phyloP scores from a whole-genome alignment of 1,139 yeast species.

The Yamadazyma conglobata region DNA sequence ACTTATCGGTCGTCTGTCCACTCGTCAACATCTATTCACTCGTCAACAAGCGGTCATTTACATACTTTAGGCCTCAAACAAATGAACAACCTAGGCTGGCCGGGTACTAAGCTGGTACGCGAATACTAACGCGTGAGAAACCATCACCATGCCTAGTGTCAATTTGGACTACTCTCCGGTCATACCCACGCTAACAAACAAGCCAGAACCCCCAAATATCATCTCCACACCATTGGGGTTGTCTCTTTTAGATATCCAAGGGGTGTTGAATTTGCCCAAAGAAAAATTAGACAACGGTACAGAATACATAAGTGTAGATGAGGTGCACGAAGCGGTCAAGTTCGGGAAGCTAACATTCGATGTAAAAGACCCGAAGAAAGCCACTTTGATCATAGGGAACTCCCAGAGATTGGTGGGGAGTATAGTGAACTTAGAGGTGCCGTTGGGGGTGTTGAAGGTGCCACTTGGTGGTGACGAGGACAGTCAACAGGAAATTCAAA shows the following conservation, averaged over 20 bases:
- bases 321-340: conserved; percentile 46
- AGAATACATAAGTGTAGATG: conserved; percentile 34
- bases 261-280: conserved; percentile 57
- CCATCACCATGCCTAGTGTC: conserved; percentile 23
- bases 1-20: too few relatives aligned
- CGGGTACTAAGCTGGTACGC: too few relatives aligned
- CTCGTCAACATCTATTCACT: too few relatives aligned
- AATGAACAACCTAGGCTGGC: too few relatives aligned
- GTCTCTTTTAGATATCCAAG: conserved; percentile 65
- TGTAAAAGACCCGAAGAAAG: conserved; percentile 37
- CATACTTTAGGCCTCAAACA: too few relatives aligned
- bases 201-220: conserved; percentile 15
- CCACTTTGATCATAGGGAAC: conserved; percentile 58
- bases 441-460: conserved; percentile 53
- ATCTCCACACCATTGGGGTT: conserved; percentile 56
- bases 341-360: conserved; percentile 61
- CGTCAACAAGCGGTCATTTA: too few relatives aligned
- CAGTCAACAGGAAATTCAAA: conserved; percentile 17
- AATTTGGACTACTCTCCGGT: conserved; percentile 29
- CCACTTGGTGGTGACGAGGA: conserved; percentile 24
- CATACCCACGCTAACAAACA: conserved; percentile 16
- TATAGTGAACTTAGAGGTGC: conserved; percentile 53
- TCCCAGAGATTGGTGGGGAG: conserved; percentile 64
- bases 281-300: conserved; percentile 21
- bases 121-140: too few relatives aligned